These are phyloP conservation scores for Gorgonomyces haynaldii DNA, from an alignment of 192 early-diverging fungal genomes.

Conservation along the genomic window DNA sequence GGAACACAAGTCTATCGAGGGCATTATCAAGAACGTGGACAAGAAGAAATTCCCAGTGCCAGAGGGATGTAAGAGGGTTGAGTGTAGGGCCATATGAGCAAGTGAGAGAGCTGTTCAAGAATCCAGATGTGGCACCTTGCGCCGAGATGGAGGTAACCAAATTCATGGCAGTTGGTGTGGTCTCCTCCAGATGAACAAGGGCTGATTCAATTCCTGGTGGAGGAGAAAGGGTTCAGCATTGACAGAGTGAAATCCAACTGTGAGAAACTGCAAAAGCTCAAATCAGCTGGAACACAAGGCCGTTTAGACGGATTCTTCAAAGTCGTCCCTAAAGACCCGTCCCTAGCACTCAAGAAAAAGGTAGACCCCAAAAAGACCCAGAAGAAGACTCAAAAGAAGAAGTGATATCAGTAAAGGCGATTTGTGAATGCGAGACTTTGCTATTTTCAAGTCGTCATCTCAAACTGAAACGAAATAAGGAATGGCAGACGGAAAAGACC, in stretches of 20 bases:
- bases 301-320: slow-evolving; percentile 90
- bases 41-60: slow-evolving; percentile 72
- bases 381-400: background rate
- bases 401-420: too few species aligned
- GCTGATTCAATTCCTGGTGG: slow-evolving; percentile 74
- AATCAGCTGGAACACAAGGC: slow-evolving; percentile 74
- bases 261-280: slow-evolving; percentile 67
- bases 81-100: slow-evolving; percentile 88
- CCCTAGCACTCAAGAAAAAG: background rate
- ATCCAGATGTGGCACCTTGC: slow-evolving; percentile 68
- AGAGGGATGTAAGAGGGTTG: too few species aligned
- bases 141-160: slow-evolving; percentile 48
- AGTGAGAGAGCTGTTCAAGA: slow-evolving; percentile 77
- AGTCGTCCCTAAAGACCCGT: slow-evolving; percentile 31
- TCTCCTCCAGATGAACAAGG: slow-evolving; percentile 51
- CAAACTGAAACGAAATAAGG: too few species aligned
- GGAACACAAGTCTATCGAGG: slow-evolving; percentile 74
- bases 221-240: slow-evolving; percentile 93
- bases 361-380: background rate
- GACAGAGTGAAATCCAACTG: slow-evolving; percentile 74
- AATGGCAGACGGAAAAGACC: too few species aligned
- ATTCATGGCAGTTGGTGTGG: slow-evolving; percentile 24
- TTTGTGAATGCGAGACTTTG: too few species aligned
- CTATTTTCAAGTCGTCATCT: too few species aligned
- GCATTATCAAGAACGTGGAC: slow-evolving; percentile 60